These are phyloP conservation scores for Pugionium dolabratum DNA, from an alignment of 345 rosid species.

Conservation along the genomic window DNA sequence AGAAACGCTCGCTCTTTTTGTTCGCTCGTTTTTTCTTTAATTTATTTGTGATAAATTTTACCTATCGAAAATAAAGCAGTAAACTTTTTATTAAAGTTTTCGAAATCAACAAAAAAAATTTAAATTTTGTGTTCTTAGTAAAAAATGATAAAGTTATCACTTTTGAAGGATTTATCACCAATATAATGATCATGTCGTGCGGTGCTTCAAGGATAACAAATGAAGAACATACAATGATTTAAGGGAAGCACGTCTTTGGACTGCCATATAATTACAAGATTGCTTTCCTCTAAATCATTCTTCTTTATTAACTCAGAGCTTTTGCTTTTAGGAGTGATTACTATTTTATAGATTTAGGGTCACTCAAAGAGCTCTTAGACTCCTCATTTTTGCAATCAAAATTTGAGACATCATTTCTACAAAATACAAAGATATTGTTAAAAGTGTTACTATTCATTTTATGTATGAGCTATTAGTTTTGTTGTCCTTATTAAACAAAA, in stretches of 20 bases:
- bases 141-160: too few relatives aligned
- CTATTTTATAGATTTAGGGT: too few relatives aligned
- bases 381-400: too few relatives aligned
- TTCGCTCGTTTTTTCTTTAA: neutral
- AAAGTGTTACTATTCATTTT: too few relatives aligned
- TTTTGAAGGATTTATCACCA: too few relatives aligned
- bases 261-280: neutral
- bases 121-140: too few relatives aligned
- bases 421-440: too few relatives aligned
- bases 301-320: conserved; percentile 1
- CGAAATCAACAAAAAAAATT: too few relatives aligned
- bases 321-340: neutral
- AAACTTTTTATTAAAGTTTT: neutral
- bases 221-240: conserved; percentile 31
- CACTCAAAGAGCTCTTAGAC: too few relatives aligned
- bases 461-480: too few relatives aligned
- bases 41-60: neutral
- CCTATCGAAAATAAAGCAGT: neutral
- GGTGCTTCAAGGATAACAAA: conserved; percentile 11
- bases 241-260: conserved; percentile 26
- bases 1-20: conserved; percentile 20
- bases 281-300: neutral
- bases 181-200: conserved; percentile 8
- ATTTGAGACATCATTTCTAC: too few relatives aligned
- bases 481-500: too few relatives aligned